These are phyloP conservation scores for Saprolegnia parasitica DNA, from an alignment of 352 stramenopile species.

Conservation along the genomic window DNA sequence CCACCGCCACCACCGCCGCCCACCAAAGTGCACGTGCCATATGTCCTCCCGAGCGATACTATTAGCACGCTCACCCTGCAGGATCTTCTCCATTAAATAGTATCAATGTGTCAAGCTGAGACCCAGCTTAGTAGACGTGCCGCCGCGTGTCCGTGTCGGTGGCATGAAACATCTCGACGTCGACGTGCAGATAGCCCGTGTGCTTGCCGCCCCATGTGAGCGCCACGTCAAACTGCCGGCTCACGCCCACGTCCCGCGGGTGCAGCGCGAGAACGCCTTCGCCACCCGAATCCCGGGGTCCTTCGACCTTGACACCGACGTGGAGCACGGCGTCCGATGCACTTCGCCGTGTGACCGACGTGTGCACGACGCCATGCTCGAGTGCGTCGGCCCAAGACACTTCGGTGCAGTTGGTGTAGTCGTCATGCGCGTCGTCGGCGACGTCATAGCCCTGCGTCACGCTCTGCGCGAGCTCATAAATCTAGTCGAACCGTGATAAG, in stretches of 20 bases:
- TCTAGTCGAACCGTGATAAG: not conserved
- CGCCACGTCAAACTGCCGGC: slow-evolving; percentile 60
- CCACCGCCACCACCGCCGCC: not conserved
- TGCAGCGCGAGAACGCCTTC: slow-evolving; percentile 10
- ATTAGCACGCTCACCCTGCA: not conserved
- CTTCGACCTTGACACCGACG: slow-evolving; percentile 33
- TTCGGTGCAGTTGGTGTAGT: slow-evolving; percentile 37
- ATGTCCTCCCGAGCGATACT: not conserved
- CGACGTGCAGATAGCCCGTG: slow-evolving; percentile 51
- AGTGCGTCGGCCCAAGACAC: slow-evolving; percentile 46
- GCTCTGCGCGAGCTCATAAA: slow-evolving; percentile 11
- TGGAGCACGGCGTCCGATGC: slow-evolving; percentile 34
- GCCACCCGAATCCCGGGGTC: not conserved
- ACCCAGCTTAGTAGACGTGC: not conserved
- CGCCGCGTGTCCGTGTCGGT: not conserved
- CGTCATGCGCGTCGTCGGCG: not conserved
- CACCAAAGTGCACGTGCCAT: not conserved
- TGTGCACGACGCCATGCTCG: slow-evolving; percentile 59
- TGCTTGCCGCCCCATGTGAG: slow-evolving; percentile 72
- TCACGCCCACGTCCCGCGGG: slow-evolving; percentile 10
- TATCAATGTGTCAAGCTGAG: not conserved
- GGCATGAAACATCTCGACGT: slow-evolving; percentile 34
- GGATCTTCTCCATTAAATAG: slow-evolving; percentile 20
- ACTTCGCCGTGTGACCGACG: slow-evolving; percentile 47
- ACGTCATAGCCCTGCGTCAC: slow-evolving; percentile 9